These are phyloP conservation scores for Nitzschia putrida DNA, from an alignment of 108 stramenopile genomes.

Conservation along the genomic window DNA sequence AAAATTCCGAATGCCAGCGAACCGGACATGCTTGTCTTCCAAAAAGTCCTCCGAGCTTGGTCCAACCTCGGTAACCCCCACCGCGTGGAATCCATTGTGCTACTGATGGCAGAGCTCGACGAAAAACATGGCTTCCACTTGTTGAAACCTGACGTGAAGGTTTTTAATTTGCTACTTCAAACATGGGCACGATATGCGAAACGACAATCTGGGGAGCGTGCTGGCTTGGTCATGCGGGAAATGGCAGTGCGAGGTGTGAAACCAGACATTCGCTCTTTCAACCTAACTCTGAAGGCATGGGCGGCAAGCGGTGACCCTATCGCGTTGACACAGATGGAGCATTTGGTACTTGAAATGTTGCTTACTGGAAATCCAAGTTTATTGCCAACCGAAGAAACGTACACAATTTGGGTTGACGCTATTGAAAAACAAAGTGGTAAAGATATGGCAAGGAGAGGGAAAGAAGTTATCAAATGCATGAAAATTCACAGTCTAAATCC, in stretches of 20 bases:
- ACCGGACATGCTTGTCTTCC: conserved; percentile 26
- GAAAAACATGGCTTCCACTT: conserved; percentile 40
- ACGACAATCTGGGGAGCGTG: conserved; percentile 31
- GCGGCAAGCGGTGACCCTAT: conserved; percentile 37
- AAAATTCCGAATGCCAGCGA: not conserved
- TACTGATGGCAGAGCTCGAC: conserved; percentile 32
- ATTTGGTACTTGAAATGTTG: conserved; percentile 43
- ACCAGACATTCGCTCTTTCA: conserved; percentile 36
- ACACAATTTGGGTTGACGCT: conserved; percentile 54
- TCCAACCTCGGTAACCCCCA: conserved; percentile 10
- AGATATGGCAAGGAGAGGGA: conserved; percentile 20
- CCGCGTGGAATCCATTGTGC: conserved; percentile 28
- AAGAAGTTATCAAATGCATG: conserved; percentile 39
- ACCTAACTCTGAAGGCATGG: conserved; percentile 37
- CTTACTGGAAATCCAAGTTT: conserved; percentile 16
- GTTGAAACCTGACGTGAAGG: conserved; percentile 29
- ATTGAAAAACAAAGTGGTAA: conserved; percentile 40
- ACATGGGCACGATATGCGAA: conserved; percentile 36
- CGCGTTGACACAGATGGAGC: conserved; percentile 28
- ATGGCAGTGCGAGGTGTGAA: conserved; percentile 25
- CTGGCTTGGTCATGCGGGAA: conserved; percentile 34
- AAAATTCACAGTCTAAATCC: conserved; percentile 41
- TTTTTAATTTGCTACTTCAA: conserved; percentile 41
- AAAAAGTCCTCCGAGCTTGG: conserved; percentile 31
- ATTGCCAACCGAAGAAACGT: conserved; percentile 49